A percentile compares a stretch with the other conserved stretches of the same genome.
These are phyloP conservation scores for Lasiodiplodia citricola DNA, from an alignment of 2,329 filamentous ascomycete species.

Conservation along the genomic window DNA sequence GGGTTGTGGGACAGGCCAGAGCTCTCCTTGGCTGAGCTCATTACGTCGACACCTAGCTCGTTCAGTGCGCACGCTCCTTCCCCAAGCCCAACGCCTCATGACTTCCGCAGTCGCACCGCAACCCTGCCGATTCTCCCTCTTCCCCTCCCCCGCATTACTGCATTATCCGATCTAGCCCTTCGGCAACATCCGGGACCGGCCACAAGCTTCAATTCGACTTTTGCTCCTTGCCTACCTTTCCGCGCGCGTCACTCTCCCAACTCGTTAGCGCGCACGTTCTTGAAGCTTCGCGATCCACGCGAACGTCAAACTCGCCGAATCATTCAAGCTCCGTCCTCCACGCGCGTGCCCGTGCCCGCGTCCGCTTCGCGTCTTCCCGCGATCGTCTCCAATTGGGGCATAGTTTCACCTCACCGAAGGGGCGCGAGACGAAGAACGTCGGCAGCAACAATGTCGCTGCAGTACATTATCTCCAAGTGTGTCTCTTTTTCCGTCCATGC, in stretches of 20 bases:
- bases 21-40: constrained; percentile 14
- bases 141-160: neutral
- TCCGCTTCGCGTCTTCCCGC: neutral
- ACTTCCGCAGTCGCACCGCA: neutral
- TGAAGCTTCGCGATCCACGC: neutral
- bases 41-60: neutral
- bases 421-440: neutral
- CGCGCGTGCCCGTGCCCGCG: neutral
- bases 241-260: neutral
- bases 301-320: neutral
- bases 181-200: neutral
- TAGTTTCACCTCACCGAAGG: neutral
- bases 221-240: neutral
- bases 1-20: neutral
- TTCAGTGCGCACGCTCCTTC: neutral
- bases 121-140: neutral
- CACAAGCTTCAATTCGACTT: neutral
- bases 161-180: neutral
- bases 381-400: neutral
- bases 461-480: constrained; percentile 53
- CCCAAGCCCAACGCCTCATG: neutral
- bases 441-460: constrained; percentile 36
- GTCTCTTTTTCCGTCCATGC: constrained; percentile 11
- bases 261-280: neutral
- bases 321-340: neutral